A percentile compares a stretch with the other conserved stretches of the same genome.
Evolutionary conservation across 2,329 filamentous ascomycete species (phyloP).

Genomic region (Ophiosphaerella korrae): DNA sequence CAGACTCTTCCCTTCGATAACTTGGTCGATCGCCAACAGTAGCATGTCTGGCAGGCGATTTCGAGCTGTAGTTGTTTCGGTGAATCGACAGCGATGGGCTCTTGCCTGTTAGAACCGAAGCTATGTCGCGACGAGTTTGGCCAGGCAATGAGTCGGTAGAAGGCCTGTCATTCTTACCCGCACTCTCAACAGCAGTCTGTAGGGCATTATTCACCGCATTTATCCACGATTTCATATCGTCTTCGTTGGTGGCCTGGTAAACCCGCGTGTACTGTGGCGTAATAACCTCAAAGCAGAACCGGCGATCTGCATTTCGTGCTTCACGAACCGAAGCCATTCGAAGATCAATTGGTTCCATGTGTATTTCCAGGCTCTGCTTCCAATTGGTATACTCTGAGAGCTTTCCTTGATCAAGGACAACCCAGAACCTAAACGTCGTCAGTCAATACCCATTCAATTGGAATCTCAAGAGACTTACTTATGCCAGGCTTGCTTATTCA

Average conservation of each 20-base stretch:
- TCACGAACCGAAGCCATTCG: constrained; percentile 96
- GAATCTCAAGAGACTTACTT: constrained; percentile 67
- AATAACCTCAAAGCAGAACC: constrained; percentile 98
- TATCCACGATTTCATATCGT: constrained; percentile 98
- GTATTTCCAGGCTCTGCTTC: constrained; percentile 95
- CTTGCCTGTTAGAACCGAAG: constrained; percentile 91
- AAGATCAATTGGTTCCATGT: constrained; percentile 97
- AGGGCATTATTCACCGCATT: constrained; percentile 94
- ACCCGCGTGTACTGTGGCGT: constrained; percentile 95
- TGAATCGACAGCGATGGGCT: constrained; percentile 72
- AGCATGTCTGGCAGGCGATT: constrained; percentile 77
- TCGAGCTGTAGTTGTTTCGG: constrained; percentile 54
- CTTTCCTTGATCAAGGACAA: constrained; percentile 94
- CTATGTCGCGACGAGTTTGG: constrained; percentile 81
- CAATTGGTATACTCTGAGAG: constrained; percentile 98
- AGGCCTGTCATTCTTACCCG: constrained; percentile 58
- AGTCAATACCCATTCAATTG: constrained; percentile 19
- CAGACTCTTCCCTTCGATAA: constrained; percentile 71
- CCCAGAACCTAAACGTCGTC: constrained; percentile 78
- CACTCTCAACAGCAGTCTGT: constrained; percentile 90
- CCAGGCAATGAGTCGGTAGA: constrained; percentile 58
- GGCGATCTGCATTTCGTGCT: constrained; percentile 88
- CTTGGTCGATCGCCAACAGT: constrained; percentile 87
- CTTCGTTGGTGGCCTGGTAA: constrained; percentile 96
- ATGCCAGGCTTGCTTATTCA: constrained; percentile 98